Conservation (phyloP, 192 early-diverging fungal species). For the Dispira simplex region DNA sequence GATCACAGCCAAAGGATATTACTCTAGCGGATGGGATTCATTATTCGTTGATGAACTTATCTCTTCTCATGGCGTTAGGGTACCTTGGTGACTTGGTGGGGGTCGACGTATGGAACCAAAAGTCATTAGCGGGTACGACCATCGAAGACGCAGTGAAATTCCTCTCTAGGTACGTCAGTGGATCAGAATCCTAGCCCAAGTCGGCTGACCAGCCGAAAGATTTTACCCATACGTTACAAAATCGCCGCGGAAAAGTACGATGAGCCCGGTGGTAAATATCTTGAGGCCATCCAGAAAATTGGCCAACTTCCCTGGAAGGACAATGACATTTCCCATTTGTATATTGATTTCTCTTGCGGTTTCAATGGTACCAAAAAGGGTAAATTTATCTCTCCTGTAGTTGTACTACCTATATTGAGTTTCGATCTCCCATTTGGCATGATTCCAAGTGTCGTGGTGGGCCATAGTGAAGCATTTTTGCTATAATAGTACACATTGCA, state of each 20-base stretch:
- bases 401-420: no score
- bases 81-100: background rate
- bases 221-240: background rate
- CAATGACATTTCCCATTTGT: background rate
- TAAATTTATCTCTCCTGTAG: no score
- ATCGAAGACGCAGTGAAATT: background rate
- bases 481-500: no score
- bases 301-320: background rate
- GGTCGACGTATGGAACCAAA: background rate
- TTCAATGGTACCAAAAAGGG: background rate
- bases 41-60: constrained; percentile 7
- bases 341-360: background rate
- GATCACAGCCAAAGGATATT: background rate
- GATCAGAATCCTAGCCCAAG: background rate
- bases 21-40: background rate
- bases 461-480: no score
- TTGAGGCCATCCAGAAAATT: background rate
- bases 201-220: background rate
- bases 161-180: background rate
- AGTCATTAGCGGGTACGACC: background rate
- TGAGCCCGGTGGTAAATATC: background rate
- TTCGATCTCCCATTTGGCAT: no score
- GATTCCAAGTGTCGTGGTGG: no score
- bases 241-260: background rate
- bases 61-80: background rate